Evolutionary conservation across 805 yeast species (phyloP), one percentile per base, ranked within the genome.

Genomic region (Sugiyamaella mastotermitis): DNA sequence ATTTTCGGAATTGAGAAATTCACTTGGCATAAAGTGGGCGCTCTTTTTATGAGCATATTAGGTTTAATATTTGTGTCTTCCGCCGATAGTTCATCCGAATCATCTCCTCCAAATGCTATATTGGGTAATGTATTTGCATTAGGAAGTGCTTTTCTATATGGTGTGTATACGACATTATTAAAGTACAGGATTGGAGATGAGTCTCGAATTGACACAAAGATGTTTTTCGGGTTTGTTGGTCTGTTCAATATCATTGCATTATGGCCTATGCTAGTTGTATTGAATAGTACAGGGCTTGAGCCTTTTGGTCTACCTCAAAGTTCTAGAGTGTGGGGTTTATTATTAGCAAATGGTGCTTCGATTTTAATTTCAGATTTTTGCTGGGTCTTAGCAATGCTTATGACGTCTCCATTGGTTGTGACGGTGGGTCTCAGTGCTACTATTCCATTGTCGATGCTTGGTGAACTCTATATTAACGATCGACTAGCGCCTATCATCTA

Each of bases 161-260:
- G 97, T 29, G 63, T 86, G 6, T 92, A 92, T 63, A 85, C 97
- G 18, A 85, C 94, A 5, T 58, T 92, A 31, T 65, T 92, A 38
- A 90, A 90, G 55, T 66, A 72, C 49, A 75, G 72, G 51, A 83
- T 88, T 15, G 71, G 73, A 33, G 78, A 76, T 41, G 97, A 90
- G 55, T 68, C 81, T 11, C 65, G 82, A 36, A 68, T 92, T 31
- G 81, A 92, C 57, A 85, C 94, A 68, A 83, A 80, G 56, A 67
- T 88, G 24, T 92, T 92, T 53, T 88, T 92, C 56, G 98, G 97
- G 0, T 88, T 84, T 61, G 97, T 92, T 17, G 98, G 98, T 1
- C 64, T 90, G 4, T 83, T 81, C 64, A 84, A 87, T 47, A 54
- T 82, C 7, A 50, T 85, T 0, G 59, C 78, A 8, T 57, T 88